These are phyloP conservation scores for Malus hybrid DNA, from an alignment of 331 rosid genomes.

Conservation along the genomic window DNA sequence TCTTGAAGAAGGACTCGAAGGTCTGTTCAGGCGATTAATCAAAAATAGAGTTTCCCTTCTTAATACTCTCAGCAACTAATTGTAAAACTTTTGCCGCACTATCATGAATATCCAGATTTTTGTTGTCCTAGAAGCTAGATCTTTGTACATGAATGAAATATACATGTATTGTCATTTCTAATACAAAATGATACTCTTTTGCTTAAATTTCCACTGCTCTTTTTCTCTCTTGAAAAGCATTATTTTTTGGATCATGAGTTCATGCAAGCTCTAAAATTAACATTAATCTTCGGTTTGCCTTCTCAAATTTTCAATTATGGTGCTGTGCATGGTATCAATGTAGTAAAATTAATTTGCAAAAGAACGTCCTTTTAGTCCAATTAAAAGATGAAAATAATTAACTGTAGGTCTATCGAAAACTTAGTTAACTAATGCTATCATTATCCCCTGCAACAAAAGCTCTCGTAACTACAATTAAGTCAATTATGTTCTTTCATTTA, in stretches of 20 bases:
- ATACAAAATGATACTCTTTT: neutral
- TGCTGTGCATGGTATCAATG: too few relatives aligned
- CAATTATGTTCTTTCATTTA: too few relatives aligned
- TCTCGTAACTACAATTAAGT: too few relatives aligned
- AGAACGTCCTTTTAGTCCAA: too few relatives aligned
- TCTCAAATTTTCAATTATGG: too few relatives aligned
- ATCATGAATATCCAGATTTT: slow-evolving; percentile 4
- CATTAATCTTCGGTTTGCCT: too few relatives aligned
- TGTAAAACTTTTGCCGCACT: neutral
- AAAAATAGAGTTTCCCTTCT: slow-evolving; percentile 68
- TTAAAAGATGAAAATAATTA: too few relatives aligned
- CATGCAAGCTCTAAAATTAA: too few relatives aligned
- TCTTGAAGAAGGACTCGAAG: slow-evolving; percentile 34
- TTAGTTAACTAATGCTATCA: neutral
- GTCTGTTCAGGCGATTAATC: slow-evolving; percentile 45
- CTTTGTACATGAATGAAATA: neutral
- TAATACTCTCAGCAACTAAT: slow-evolving; percentile 43
- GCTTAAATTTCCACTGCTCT: neutral
- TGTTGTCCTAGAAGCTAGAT: neutral
- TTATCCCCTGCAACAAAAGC: too few relatives aligned
- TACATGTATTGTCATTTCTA: neutral
- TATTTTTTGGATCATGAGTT: too few relatives aligned
- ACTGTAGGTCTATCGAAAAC: too few relatives aligned
- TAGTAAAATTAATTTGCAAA: too few relatives aligned
- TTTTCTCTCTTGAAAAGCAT: neutral